Evolutionary conservation across 768 basidiomycete genomes (phyloP).

Genomic region (Antrodiella citrinella): DNA sequence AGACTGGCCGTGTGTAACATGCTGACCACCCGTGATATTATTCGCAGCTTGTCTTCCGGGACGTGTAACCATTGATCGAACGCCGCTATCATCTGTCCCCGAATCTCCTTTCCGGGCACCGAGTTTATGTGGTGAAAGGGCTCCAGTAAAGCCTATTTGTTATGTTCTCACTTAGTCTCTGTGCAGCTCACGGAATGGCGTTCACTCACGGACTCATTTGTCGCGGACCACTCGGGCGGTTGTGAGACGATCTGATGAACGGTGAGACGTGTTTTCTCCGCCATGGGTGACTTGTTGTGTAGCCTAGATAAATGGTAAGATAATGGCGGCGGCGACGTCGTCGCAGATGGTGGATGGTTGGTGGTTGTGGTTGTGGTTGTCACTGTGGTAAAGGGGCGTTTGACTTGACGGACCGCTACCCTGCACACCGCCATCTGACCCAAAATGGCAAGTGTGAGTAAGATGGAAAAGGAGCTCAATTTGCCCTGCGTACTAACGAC

Average conservation of each 20-base stretch:
- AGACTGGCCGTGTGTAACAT: slow-evolving; percentile 95
- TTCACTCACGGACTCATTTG: slow-evolving; percentile 9
- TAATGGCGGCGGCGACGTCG: too few species aligned
- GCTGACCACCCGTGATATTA: slow-evolving; percentile 77
- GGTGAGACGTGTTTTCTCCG: slow-evolving; percentile 1
- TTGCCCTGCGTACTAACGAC: too few species aligned
- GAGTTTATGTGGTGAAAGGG: slow-evolving; percentile 80
- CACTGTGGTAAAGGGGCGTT: not conserved
- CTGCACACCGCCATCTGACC: not conserved
- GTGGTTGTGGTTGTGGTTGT: not conserved
- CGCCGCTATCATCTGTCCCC: slow-evolving; percentile 78
- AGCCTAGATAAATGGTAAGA: too few species aligned
- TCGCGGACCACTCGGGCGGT: slow-evolving; percentile 7
- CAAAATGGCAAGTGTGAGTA: not conserved
- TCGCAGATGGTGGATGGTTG: too few species aligned
- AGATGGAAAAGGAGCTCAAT: not conserved
- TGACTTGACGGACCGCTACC: not conserved
- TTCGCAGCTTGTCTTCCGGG: slow-evolving; percentile 54
- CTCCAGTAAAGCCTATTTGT: slow-evolving; percentile 59
- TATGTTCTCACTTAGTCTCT: not conserved
- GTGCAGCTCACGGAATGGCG: too few species aligned
- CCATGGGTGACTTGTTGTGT: too few species aligned
- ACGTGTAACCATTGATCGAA: slow-evolving; percentile 93
- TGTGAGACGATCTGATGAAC: slow-evolving; percentile 10
- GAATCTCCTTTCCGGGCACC: slow-evolving; percentile 89